Evolutionary conservation across 2,329 filamentous ascomycete genomes (phyloP).

Genomic region (Magnaporthales sp.): DNA sequence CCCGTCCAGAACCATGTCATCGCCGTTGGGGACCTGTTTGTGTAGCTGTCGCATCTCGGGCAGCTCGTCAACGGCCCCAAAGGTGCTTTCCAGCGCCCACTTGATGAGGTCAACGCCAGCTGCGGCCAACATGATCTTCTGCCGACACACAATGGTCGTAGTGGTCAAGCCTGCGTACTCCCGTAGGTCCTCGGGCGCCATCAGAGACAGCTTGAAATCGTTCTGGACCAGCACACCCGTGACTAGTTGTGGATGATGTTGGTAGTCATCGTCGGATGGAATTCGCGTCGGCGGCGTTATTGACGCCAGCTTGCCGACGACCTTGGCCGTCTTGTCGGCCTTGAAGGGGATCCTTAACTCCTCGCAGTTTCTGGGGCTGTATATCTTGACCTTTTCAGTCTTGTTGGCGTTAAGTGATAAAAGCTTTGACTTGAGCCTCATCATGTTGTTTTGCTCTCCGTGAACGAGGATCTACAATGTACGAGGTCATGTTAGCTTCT

Average conservation of each 20-base stretch:
- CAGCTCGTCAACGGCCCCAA: constrained; percentile 72
- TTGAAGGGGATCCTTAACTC: constrained; percentile 93
- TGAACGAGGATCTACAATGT: constrained; percentile 75
- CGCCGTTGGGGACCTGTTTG: constrained; percentile 24
- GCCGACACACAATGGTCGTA: constrained; percentile 86
- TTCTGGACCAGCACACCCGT: constrained; percentile 92
- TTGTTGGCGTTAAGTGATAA: constrained; percentile 85
- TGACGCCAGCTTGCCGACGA: constrained; percentile 86
- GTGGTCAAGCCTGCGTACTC: constrained; percentile 97
- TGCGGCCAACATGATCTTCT: constrained; percentile 78
- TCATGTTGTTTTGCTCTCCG: constrained; percentile 97
- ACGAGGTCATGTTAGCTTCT: constrained; percentile 8
- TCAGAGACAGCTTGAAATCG: constrained; percentile 93
- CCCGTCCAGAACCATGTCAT: constrained; percentile 7
- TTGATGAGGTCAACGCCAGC: constrained; percentile 85
- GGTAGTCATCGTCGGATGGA: background rate
- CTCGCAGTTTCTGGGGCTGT: constrained; percentile 88
- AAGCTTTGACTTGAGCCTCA: constrained; percentile 88
- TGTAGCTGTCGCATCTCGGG: constrained; percentile 40
- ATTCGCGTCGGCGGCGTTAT: constrained; percentile 56
- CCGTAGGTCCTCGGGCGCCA: constrained; percentile 91
- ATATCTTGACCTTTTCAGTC: constrained; percentile 78
- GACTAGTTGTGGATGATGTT: constrained; percentile 45
- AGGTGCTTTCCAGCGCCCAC: constrained; percentile 92
- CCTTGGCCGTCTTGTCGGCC: constrained; percentile 89